phyloP scores from a whole-genome alignment of 768 basidiomycete genomes.

The Lactifluus echinatus region DNA sequence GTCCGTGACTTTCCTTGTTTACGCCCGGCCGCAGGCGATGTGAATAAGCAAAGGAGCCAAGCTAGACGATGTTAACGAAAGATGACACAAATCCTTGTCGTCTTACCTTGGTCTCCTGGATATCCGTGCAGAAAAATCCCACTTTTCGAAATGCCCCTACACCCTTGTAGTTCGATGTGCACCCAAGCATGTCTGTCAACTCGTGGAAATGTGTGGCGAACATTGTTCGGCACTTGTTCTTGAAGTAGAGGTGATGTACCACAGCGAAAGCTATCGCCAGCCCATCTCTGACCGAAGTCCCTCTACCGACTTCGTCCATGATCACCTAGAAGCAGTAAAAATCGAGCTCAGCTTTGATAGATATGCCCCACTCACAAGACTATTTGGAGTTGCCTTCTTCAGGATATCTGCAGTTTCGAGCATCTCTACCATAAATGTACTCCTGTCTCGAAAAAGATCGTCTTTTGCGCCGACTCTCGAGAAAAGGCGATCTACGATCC shows the following conservation, averaged over 20 bases:
- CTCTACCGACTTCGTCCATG: constrained; percentile 98
- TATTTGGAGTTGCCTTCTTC: constrained; percentile 67
- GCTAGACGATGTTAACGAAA: constrained; percentile 33
- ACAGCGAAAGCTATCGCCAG: constrained; percentile 90
- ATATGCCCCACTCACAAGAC: constrained; percentile 49
- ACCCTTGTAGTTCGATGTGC: constrained; percentile 36
- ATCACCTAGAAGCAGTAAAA: constrained; percentile 56
- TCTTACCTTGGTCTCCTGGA: constrained; percentile 68
- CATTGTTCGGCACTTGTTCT: constrained; percentile 71
- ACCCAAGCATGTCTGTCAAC: constrained; percentile 74
- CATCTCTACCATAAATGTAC: constrained; percentile 99
- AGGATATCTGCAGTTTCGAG: constrained; percentile 90
- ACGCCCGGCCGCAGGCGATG: constrained; percentile 76
- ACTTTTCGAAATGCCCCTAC: constrained; percentile 49
- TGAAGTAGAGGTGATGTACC: constrained; percentile 66
- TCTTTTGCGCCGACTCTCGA: constrained; percentile 94
- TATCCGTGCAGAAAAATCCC: constrained; percentile 83
- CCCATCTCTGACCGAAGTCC: constrained; percentile 88
- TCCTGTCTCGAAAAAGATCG: constrained; percentile 85
- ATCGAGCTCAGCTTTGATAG: not conserved
- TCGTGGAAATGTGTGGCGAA: constrained; percentile 99
- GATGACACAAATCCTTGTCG: not conserved
- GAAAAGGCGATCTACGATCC: constrained; percentile 86
- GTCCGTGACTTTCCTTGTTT: constrained; percentile 83
- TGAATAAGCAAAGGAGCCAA: constrained; percentile 73